A percentile compares a stretch with the other conserved stretches of the same genome.
Conservation (phyloP, 352 stramenopile genomes). For the Aphanomyces invadans region DNA sequence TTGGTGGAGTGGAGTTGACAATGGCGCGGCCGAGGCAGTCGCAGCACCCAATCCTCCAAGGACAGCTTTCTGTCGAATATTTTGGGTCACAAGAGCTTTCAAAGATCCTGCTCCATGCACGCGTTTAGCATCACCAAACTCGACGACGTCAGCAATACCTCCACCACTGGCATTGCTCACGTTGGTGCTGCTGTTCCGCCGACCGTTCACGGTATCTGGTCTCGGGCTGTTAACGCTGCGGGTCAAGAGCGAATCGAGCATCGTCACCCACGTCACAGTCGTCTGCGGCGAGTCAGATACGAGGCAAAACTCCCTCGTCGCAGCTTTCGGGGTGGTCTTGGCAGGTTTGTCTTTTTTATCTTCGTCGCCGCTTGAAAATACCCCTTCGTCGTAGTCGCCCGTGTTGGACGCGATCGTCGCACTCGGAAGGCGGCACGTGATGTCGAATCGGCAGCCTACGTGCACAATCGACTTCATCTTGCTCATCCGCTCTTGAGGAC, state of each 20-base stretch:
- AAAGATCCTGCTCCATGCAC: neutral
- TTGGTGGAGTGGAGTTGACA: too few species aligned
- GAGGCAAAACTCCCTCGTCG: slow-evolving; percentile 63
- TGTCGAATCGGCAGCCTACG: slow-evolving; percentile 64
- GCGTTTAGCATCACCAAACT: neutral
- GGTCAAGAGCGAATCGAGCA: slow-evolving; percentile 58
- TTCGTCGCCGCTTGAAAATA: slow-evolving; percentile 69
- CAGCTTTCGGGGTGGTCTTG: slow-evolving; percentile 50
- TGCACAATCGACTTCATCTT: too few species aligned
- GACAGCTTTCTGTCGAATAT: slow-evolving; percentile 18
- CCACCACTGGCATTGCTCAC: neutral
- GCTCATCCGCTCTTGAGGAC: too few species aligned
- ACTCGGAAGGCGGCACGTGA: slow-evolving; percentile 73
- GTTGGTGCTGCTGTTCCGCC: neutral
- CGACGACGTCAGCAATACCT: neutral
- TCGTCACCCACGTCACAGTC: slow-evolving; percentile 62
- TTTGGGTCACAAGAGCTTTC: neutral
- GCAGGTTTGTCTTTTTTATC: slow-evolving; percentile 32
- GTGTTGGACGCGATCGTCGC: neutral
- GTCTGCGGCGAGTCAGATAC: slow-evolving; percentile 70
- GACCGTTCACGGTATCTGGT: slow-evolving; percentile 28
- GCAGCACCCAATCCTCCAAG: slow-evolving; percentile 30
- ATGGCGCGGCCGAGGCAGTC: too few species aligned
- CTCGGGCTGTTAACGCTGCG: slow-evolving; percentile 72
- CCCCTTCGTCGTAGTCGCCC: slow-evolving; percentile 62